Percentiles rank a stretch among this genome's conserved stretches.
Conservation (phyloP, 805 yeast species). For the Spathaspora girioi region DNA sequence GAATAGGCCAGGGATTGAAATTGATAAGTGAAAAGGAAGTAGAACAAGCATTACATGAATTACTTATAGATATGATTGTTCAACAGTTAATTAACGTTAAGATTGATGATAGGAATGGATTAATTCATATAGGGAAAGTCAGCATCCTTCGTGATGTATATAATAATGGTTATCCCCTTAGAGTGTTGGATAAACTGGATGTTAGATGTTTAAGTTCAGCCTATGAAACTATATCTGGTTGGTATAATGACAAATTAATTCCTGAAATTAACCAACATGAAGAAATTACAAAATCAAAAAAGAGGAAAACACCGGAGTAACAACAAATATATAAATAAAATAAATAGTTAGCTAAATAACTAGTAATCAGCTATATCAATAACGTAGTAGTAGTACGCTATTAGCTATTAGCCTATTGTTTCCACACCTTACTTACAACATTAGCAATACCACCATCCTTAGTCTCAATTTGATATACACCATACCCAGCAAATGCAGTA, state of each 20-base stretch:
- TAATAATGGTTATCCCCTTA: constrained; percentile 17
- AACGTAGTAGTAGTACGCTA: not conserved
- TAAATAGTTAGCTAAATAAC: not conserved
- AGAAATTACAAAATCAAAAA: constrained; percentile 2
- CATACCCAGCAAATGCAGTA: constrained; percentile 62
- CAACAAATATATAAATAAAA: not conserved
- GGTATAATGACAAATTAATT: constrained; percentile 18
- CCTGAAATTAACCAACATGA: constrained; percentile 7
- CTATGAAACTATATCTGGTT: constrained; percentile 13
- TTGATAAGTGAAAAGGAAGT: not conserved
- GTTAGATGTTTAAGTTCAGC: constrained; percentile 19
- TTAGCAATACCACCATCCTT: constrained; percentile 62
- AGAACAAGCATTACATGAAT: constrained; percentile 13
- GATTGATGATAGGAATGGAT: constrained; percentile 20
- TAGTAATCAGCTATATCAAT: not conserved
- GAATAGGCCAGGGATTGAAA: constrained; percentile 1
- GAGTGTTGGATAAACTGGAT: constrained; percentile 23
- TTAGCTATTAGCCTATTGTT: not conserved
- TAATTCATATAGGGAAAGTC: not conserved
- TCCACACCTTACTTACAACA: constrained; percentile 37
- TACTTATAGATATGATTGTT: constrained; percentile 24
- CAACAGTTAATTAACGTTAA: constrained; percentile 18
- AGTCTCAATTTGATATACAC: constrained; percentile 66
- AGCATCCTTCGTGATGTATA: constrained; percentile 22
- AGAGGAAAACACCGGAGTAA: constrained; percentile 6